These are phyloP conservation scores for Tolypocladium cylindrosporum DNA, from an alignment of 2,329 filamentous ascomycete species.

Conservation along the genomic window DNA sequence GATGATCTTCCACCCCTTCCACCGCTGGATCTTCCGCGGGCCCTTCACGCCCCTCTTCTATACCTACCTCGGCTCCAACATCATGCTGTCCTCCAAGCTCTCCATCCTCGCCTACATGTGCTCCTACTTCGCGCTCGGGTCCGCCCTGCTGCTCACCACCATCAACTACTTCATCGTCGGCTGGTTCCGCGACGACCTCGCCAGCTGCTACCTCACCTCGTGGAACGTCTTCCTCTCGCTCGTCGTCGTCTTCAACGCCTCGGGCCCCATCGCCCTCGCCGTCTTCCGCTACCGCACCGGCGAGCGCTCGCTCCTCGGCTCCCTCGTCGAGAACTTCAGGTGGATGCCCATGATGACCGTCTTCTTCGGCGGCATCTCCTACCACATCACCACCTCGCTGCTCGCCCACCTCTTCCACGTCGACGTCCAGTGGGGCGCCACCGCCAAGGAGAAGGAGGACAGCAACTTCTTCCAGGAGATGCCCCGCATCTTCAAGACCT, in stretches of 20 bases:
- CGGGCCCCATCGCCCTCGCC: slow-evolving; percentile 52
- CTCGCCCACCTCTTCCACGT: slow-evolving; percentile 32
- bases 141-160: slow-evolving; percentile 55
- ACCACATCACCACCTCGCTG: slow-evolving; percentile 30
- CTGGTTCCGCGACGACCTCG: slow-evolving; percentile 57
- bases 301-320: slow-evolving; percentile 37
- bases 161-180: slow-evolving; percentile 64
- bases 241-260: slow-evolving; percentile 52
- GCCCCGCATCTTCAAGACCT: slow-evolving; percentile 41
- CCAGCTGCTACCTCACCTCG: slow-evolving; percentile 58
- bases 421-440: slow-evolving; percentile 42
- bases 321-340: slow-evolving; percentile 39
- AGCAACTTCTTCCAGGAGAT: slow-evolving; percentile 48
- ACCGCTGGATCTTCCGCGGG: slow-evolving; percentile 49
- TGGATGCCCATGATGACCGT: slow-evolving; percentile 47
- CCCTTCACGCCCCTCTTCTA: slow-evolving; percentile 58
- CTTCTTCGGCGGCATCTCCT: slow-evolving; percentile 33
- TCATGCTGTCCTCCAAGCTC: slow-evolving; percentile 56
- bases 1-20: slow-evolving; percentile 58
- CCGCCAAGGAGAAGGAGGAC: slow-evolving; percentile 46
- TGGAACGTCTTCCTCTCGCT: slow-evolving; percentile 56
- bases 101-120: slow-evolving; percentile 63
- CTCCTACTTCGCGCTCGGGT: slow-evolving; percentile 63
- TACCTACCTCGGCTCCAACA: slow-evolving; percentile 49
- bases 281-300: slow-evolving; percentile 52